Conservation (phyloP, 2,329 filamentous ascomycete species). For the Colletotrichum somersetense region DNA sequence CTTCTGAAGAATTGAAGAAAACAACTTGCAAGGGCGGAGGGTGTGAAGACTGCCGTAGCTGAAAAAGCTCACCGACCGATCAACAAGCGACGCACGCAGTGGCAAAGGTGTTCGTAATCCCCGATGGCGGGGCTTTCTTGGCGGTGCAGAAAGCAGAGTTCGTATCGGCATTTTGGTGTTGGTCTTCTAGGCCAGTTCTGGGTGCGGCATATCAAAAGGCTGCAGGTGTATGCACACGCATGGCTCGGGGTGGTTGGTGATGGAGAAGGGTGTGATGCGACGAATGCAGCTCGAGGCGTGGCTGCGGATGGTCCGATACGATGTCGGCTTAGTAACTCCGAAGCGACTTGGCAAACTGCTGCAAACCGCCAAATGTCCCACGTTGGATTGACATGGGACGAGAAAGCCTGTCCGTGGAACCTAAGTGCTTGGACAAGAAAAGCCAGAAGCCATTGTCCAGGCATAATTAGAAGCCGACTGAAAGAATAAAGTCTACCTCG, state of each 20-base stretch:
- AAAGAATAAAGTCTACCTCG: neutral
- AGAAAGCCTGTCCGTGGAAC: too few species aligned
- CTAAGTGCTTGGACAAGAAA: neutral
- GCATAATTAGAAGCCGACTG: neutral
- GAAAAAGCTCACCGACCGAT: neutral
- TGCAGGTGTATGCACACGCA: slow-evolving; percentile 16
- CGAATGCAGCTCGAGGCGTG: slow-evolving; percentile 21
- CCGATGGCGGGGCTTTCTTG: slow-evolving; percentile 20
- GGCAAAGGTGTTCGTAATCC: slow-evolving; percentile 27
- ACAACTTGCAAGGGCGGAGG: neutral
- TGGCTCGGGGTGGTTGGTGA: slow-evolving; percentile 26
- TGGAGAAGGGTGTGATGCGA: slow-evolving; percentile 19
- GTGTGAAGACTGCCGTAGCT: neutral
- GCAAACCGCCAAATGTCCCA: slow-evolving; percentile 1
- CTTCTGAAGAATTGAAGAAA: neutral
- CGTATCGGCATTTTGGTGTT: slow-evolving; percentile 24
- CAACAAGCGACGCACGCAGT: neutral
- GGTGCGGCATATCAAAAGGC: slow-evolving; percentile 7
- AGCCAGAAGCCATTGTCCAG: neutral
- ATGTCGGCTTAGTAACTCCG: slow-evolving; percentile 4
- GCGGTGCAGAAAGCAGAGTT: slow-evolving; percentile 7
- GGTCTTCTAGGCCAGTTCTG: slow-evolving; percentile 1
- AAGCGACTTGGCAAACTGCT: slow-evolving; percentile 13
- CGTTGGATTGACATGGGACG: neutral
- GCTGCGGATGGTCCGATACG: slow-evolving; percentile 4